Evolutionary conservation across 768 basidiomycete species (phyloP), one percentile per base, ranked within the genome.

Genomic region (Kwoniella mangroviensis): DNA sequence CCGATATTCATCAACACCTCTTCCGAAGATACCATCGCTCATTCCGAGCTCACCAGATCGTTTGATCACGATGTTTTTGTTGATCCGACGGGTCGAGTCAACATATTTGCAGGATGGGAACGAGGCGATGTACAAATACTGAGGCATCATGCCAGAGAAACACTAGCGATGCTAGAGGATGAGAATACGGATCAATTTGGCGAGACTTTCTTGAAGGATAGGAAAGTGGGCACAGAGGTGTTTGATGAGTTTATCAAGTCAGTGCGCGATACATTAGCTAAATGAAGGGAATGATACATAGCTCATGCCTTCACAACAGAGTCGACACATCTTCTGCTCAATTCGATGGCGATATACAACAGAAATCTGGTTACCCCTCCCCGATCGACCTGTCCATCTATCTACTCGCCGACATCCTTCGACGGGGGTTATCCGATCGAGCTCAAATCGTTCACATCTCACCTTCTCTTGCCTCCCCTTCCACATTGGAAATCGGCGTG

Each of bases 111-210:
- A 0, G 89, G 88, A 10, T 87, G 95, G 40, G 92, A 94, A 21
- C 74, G 88, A 15, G 87, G 91, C 2, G 94, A 93, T 1, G 85
- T 98, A 1, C 88, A 91, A 60, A 84, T 96, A 83, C 92, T 94
- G 80, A 86, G 85, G 67, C 85, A 90, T 57, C 93, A 98, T 77
- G 94, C 94, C 0, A 84, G 85, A 45, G 86, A 87, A 75, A 92
- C 94, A 0, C 84, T 96, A 1, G 88, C 90, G 68, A 84, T 96
- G 54, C 88, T 91, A 59, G 79, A 81, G 53, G 78, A 79, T 65
- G 62, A 63, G 28, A 43, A 19, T 34, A 24, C 74, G 1, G 91
- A 94, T 72, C 86, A 88, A 0, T 94, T 95, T 75, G 84, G 87
- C 0, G 84, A 88, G 19, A 87, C 89, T 9, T 97, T 96, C 79